These are phyloP conservation scores for Cordyceps farinosa DNA, from an alignment of 2,329 filamentous ascomycete genomes.

Conservation along the genomic window DNA sequence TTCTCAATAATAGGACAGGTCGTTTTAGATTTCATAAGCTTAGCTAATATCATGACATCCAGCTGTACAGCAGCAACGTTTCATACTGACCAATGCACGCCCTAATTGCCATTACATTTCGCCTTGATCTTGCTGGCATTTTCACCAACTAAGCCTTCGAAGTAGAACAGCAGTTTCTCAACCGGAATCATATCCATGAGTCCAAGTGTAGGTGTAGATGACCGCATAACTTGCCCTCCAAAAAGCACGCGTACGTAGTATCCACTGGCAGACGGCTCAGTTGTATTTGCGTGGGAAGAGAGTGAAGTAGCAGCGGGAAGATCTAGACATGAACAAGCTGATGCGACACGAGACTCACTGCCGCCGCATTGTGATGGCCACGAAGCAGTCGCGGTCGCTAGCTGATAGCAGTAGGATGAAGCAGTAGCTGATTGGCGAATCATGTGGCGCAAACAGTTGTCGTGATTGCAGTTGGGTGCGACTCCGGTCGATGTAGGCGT, in stretches of 20 bases:
- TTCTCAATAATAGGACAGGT: not conserved
- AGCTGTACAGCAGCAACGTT: not conserved
- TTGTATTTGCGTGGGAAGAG: conserved; percentile 53
- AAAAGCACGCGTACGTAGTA: conserved; percentile 67
- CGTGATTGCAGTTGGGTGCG: conserved; percentile 25
- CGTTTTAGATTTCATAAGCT: not conserved
- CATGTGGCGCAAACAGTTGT: conserved; percentile 32
- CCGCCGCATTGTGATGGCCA: conserved; percentile 28
- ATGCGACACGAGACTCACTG: conserved; percentile 23
- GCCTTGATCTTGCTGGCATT: conserved; percentile 42
- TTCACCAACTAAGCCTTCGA: conserved; percentile 66
- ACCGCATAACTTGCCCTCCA: conserved; percentile 62
- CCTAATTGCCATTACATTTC: conserved; percentile 26
- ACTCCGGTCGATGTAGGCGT: conserved; percentile 22
- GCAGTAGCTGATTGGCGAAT: conserved; percentile 25
- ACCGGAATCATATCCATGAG: conserved; percentile 67
- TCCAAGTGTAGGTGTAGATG: conserved; percentile 66
- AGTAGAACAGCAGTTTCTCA: conserved; percentile 61
- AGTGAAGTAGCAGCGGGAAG: conserved; percentile 18
- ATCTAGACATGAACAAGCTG: conserved; percentile 29
- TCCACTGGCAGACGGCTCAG: conserved; percentile 29
- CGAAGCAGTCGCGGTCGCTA: conserved; percentile 18
- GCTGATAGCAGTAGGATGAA: conserved; percentile 26
- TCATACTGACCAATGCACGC: not conserved
- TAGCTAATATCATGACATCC: not conserved